Base-by-base conservation (phyloP, 2,329 filamentous ascomycete species). In the Alternaria sp. region DNA sequence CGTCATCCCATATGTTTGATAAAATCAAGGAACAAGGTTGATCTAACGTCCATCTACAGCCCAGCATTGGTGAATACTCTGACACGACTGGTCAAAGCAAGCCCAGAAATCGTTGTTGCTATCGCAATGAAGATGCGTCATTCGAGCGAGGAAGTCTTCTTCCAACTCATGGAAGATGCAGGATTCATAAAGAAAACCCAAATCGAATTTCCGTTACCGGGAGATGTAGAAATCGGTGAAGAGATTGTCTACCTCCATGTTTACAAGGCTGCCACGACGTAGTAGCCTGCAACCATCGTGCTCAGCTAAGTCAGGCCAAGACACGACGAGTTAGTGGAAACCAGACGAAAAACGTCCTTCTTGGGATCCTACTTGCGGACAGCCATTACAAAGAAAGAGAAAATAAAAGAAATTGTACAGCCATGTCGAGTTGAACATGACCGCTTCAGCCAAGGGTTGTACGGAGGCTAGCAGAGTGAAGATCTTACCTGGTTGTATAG, bases 111-210 rank as follows among this genome's bases (percentile, higher is more conserved):
- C 0, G 68, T 85, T 26, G 75, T 89, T 22, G 76, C 89, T 16
- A 80, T 92, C 26, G 87, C 88, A 2, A 86, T 89, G 78, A 92
- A 92, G 75, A 84, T 86, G 59, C 82, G 89, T 32, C 89, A 92
- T 74, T 83, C 86, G 4, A 89, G 86, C 64, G 89, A 92, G 73
- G 80, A 82, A 7, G 77, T 87, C 3, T 91, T 92, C 76, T 91
- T 91, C 72, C 83, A 87, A 5, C 77, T 90, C 8, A 80, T 80
- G 78, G 39, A 52, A 3, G 54, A 70, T 6, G 72, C 73, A 3
- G 67, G 66, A 0, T 79, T 80, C 39, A 46, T 47, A 39, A 65
- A 58, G 44, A 69, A 57, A 24, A 61, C 39, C 6, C 57, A 51
- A 4, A 22, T 67, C 1, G 52, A 48, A 3, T 73, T 59, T 14